phyloP scores from a whole-genome alignment of 371 early-diverging fungal genomes.

The Phascolomyces articulosus region DNA sequence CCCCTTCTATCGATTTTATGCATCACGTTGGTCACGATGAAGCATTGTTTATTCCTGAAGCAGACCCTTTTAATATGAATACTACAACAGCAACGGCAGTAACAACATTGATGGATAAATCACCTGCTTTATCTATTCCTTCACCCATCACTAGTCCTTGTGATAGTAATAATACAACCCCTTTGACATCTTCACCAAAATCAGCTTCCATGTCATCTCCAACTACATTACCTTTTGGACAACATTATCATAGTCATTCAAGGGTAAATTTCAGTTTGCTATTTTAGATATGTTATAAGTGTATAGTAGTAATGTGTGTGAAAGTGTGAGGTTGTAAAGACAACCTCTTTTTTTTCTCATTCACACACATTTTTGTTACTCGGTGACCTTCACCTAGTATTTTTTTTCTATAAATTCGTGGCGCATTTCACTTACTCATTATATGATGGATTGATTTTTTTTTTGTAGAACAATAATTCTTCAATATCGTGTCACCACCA shows the following conservation, averaged over 20 bases:
- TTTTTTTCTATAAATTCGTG: not conserved
- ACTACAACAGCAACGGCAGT: no score
- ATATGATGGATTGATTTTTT: not conserved
- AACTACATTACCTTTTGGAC: not conserved
- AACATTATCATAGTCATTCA: not conserved
- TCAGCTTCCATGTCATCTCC: not conserved
- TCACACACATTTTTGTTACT: no score
- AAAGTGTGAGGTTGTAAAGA: no score
- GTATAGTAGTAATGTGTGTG: no score
- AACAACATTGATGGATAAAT: not conserved
- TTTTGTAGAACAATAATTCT: not conserved
- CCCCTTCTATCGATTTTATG: not conserved
- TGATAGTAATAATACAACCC: not conserved
- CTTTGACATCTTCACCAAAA: slow-evolving; percentile 1
- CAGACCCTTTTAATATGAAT: not conserved
- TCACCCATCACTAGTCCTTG: not conserved
- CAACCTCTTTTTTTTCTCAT: no score
- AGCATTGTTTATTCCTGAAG: not conserved
- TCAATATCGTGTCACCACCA: slow-evolving; percentile 2
- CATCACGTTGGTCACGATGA: not conserved
- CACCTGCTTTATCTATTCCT: not conserved
- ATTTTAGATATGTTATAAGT: no score
- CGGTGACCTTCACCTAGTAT: no score
- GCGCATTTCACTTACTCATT: not conserved
- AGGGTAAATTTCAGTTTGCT: not conserved